Conservation (phyloP, 208 protist species). For the Trypanosoma brucei region DNA sequence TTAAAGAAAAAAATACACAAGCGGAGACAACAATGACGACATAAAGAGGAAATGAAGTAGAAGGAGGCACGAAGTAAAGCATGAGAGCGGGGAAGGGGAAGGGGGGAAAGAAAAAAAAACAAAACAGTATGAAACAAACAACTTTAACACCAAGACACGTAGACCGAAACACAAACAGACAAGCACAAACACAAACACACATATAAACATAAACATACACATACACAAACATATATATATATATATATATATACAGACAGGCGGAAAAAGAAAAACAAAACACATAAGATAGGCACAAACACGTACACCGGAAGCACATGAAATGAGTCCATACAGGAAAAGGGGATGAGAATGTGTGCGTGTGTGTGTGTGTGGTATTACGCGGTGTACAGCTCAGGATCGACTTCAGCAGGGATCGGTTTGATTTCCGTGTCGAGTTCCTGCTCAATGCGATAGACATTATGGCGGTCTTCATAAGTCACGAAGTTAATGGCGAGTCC, state of each 20-base stretch:
- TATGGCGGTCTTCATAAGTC: constrained; percentile 95
- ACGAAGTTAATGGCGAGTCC: constrained; percentile 99
- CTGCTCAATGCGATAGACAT: constrained; percentile 97
- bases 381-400: constrained; percentile 92
- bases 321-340: neutral
- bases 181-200: constrained; percentile 4
- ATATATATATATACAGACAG: neutral
- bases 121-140: neutral
- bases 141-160: neutral
- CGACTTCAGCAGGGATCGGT: constrained; percentile 96
- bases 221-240: neutral
- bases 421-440: constrained; percentile 99
- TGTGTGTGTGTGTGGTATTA: constrained; percentile 24
- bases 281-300: neutral
- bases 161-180: neutral
- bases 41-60: neutral
- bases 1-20: neutral
- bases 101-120: neutral
- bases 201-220: neutral
- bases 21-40: constrained; percentile 5
- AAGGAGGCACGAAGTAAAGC: neutral
- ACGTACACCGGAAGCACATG: neutral
- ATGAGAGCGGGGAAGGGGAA: neutral
- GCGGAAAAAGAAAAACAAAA: neutral
- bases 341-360: too few species aligned